Evolutionary conservation across 2,329 filamentous ascomycete species (phyloP).

Genomic region (Fusarium guadeloupense): DNA sequence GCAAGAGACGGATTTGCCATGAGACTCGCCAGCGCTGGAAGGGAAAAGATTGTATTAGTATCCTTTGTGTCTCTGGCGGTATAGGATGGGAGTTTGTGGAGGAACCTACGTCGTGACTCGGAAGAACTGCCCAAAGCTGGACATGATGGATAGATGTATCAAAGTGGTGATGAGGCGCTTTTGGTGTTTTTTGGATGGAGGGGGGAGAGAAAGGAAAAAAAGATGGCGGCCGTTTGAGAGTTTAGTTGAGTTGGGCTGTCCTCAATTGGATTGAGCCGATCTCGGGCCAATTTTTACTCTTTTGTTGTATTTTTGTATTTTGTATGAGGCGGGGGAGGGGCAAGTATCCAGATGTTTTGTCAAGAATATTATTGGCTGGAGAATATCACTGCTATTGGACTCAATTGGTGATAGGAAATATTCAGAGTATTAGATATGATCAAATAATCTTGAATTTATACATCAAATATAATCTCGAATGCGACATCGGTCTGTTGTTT

Average conservation of each 20-base stretch:
- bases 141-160: slow-evolving; percentile 65
- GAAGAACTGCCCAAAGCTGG: slow-evolving; percentile 77
- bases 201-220: slow-evolving; percentile 7
- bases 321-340: slow-evolving; percentile 26
- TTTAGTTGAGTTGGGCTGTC: slow-evolving; percentile 4
- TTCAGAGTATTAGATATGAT: neutral
- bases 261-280: slow-evolving; percentile 13
- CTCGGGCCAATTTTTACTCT: slow-evolving; percentile 30
- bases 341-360: slow-evolving; percentile 9
- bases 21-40: slow-evolving; percentile 68
- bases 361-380: slow-evolving; percentile 9
- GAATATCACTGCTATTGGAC: slow-evolving; percentile 1
- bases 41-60: neutral
- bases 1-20: slow-evolving; percentile 92
- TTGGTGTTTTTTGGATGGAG: slow-evolving; percentile 22
- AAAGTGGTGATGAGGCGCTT: neutral
- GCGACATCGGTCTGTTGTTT: slow-evolving; percentile 25
- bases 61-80: neutral
- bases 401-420: slow-evolving; percentile 3
- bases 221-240: slow-evolving; percentile 35
- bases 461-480: neutral
- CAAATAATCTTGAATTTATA: neutral
- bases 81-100: neutral
- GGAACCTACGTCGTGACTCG: slow-evolving; percentile 71
- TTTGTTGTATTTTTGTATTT: neutral